Base-by-base conservation (phyloP, 345 rosid genomes). In the Rhizophora mangle region DNA sequence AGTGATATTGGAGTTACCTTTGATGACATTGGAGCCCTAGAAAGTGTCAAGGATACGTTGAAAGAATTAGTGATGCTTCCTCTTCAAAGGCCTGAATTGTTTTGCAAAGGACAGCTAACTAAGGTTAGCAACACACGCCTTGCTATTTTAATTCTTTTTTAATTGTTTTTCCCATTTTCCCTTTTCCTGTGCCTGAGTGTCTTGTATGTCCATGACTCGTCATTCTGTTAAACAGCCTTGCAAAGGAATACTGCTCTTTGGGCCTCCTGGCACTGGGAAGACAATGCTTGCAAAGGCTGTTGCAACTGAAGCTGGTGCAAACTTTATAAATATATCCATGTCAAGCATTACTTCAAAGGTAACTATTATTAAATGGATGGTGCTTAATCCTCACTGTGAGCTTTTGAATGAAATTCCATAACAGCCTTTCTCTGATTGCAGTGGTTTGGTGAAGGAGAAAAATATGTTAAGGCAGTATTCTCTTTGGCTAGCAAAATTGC, bases 371-470 rank as follows among this genome's bases (percentile, higher is more conserved):
- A 18, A 47, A 60, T 67, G 29, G 0, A 32, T 66, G 39, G 26
- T 56, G 32, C 51, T 9, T 19, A 36, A 63, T 49, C 24, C 66
- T 60, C 18, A 30, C 26, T 4, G 18, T 66, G 47, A 20, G 65
- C 18, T 70, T 36, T 52, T 20, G 52, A 46, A 73, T 21, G 61
- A 69, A 39, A 47, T 57, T 18, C 20, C 26, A 49, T 72, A 63
- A 66, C 60, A 47, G 22, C 8, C 58, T 22, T 74, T 29, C 69
- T 36, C 71, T 67, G 5, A 20, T 67, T 90, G 83, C 91, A 96
- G 99, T 96, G 99, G 99, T 96, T 96, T 85, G 99, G 99, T 68
- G 99, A 96, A 86, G 99, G 98, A 52, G 99, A 96, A 79, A 96
- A 96, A 83, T 96, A 96, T 74, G 99, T 96, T 31, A 96, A 92